Evolutionary conservation across 2,329 filamentous ascomycete genomes (phyloP).

Genomic region (Phyllosticta citrichinensis): DNA sequence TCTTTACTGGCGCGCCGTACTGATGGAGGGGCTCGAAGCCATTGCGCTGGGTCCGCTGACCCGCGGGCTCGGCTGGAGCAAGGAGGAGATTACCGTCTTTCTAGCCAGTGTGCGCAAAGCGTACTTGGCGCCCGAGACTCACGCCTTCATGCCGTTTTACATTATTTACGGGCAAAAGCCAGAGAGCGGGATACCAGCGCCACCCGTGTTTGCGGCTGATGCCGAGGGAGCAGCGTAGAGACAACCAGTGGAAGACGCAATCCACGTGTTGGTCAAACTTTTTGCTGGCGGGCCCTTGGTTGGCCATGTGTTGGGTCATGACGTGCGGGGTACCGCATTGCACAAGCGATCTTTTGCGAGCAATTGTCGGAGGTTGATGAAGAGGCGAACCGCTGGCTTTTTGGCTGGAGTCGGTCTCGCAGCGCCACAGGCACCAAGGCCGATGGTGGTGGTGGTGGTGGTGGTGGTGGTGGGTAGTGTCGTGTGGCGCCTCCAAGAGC

Average conservation of each 20-base stretch:
- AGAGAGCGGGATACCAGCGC: not conserved
- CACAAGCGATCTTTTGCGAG: not conserved
- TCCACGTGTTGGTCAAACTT: not conserved
- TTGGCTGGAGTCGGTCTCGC: not conserved
- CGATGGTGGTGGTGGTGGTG: not conserved
- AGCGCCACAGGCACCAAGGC: not conserved
- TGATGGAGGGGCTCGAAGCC: conserved; percentile 15
- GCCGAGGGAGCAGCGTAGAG: not conserved
- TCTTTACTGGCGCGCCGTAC: conserved; percentile 14
- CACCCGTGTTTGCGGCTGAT: not conserved
- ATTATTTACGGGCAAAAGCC: conserved; percentile 48
- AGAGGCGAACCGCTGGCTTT: not conserved
- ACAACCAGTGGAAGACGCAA: not conserved
- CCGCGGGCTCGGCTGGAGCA: conserved; percentile 14
- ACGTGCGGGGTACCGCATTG: not conserved
- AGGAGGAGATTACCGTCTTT: conserved; percentile 12
- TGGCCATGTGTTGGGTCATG: not conserved
- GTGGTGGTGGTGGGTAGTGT: not conserved
- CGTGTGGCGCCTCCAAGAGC: not conserved
- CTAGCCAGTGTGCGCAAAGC: conserved; percentile 10
- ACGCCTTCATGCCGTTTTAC: conserved; percentile 48
- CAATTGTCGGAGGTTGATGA: not conserved
- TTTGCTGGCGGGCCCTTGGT: not conserved
- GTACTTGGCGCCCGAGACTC: conserved; percentile 22
- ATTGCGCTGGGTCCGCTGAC: conserved; percentile 14